Percentiles rank a stretch among this genome's conserved stretches.
Conservation (phyloP, 1,284 basidiomycete species). For the Apiotrichum akiyoshidainum region DNA sequence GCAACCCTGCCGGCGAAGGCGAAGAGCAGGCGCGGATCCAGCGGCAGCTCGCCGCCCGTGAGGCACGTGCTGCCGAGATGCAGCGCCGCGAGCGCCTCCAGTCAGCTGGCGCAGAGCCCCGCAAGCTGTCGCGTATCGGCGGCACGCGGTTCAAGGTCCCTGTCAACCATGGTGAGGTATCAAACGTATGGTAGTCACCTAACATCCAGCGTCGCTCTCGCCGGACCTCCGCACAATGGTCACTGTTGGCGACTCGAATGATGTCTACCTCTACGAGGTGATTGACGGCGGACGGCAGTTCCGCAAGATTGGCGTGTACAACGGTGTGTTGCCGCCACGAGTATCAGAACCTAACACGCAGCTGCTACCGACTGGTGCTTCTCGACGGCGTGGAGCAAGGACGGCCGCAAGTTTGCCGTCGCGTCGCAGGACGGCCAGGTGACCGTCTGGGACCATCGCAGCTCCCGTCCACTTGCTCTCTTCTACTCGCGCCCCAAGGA, state of each 20-base stretch:
- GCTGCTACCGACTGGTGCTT: conserved; percentile 47
- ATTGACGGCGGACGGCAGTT: conserved; percentile 46
- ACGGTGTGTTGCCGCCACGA: conserved; percentile 24
- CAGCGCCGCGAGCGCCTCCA: conserved; percentile 4
- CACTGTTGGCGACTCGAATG: conserved; percentile 49
- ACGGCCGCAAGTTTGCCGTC: conserved; percentile 50
- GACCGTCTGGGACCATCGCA: conserved; percentile 51
- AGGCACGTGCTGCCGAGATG: conserved; percentile 11
- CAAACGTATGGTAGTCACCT: neutral
- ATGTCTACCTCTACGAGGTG: conserved; percentile 48
- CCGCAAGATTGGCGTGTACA: conserved; percentile 43
- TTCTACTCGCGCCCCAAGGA: conserved; percentile 35
- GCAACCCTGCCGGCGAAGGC: conserved; percentile 11
- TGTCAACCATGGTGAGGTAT: conserved; percentile 51
- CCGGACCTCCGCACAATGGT: conserved; percentile 49
- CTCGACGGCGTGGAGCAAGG: conserved; percentile 49
- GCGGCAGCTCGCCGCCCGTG: neutral
- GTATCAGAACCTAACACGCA: neutral
- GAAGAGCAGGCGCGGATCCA: neutral
- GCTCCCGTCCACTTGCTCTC: conserved; percentile 45
- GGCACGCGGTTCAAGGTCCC: conserved; percentile 43
- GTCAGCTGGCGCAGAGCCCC: conserved; percentile 10
- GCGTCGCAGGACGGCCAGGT: conserved; percentile 51
- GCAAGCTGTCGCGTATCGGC: conserved; percentile 38
- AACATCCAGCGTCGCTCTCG: conserved; percentile 42